These are phyloP conservation scores for Scleromitrula shiraiana DNA, from an alignment of 2,329 filamentous ascomycete species.

Conservation along the genomic window DNA sequence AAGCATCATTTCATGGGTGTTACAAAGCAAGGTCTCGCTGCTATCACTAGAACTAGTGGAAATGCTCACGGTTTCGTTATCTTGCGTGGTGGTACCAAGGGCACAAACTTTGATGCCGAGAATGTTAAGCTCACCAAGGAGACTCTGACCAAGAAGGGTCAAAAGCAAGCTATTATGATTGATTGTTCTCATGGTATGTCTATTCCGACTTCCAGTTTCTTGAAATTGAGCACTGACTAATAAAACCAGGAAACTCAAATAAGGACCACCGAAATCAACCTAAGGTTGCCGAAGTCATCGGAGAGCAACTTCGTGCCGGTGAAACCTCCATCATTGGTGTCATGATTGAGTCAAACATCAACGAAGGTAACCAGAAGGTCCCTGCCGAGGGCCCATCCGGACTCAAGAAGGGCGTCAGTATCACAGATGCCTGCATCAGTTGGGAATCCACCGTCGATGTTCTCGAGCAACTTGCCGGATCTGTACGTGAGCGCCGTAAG, in stretches of 20 bases:
- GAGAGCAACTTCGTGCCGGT: constrained; percentile 78
- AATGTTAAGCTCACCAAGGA: constrained; percentile 75
- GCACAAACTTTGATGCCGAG: constrained; percentile 87
- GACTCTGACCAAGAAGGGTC: constrained; percentile 70
- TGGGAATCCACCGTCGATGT: constrained; percentile 81
- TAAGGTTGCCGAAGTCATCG: constrained; percentile 74
- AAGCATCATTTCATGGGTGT: constrained; percentile 98
- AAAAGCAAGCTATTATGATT: constrained; percentile 88
- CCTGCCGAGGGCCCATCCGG: constrained; percentile 69
- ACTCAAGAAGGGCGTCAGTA: constrained; percentile 84
- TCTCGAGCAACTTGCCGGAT: constrained; percentile 77
- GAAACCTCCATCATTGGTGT: constrained; percentile 88
- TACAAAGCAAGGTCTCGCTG: constrained; percentile 92
- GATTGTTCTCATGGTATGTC: constrained; percentile 88
- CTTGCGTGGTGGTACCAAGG: constrained; percentile 80
- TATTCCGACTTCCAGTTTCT: background rate
- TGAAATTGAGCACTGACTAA: constrained; percentile 9
- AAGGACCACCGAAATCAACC: constrained; percentile 98
- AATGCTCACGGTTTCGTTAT: constrained; percentile 99
- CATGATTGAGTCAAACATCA: constrained; percentile 98
- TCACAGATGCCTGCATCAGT: constrained; percentile 92
- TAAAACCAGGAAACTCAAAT: constrained; percentile 70
- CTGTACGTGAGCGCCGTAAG: constrained; percentile 65
- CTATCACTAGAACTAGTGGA: constrained; percentile 85
- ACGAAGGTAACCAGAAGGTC: constrained; percentile 85